Percentiles rank a stretch among this genome's conserved stretches.
Conservation (phyloP, 164 flowering plant species). For the Liquidambar formosana region DNA sequence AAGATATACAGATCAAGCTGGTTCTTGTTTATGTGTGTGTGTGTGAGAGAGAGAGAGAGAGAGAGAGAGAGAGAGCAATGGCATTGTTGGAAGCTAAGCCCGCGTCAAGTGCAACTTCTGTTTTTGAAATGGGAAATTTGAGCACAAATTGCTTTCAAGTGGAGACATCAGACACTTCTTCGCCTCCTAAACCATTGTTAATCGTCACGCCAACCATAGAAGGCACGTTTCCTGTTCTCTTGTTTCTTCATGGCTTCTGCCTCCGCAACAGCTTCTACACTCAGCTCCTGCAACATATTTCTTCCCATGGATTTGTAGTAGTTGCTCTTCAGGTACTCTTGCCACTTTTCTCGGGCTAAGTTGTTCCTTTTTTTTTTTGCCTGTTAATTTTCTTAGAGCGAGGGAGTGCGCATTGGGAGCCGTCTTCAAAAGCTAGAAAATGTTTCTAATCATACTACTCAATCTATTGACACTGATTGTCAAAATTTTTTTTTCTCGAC, state of each 20-base stretch:
- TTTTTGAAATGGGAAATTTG: background rate
- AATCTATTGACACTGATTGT: no score
- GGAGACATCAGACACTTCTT: constrained; percentile 12
- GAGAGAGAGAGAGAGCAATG: constrained; percentile 1
- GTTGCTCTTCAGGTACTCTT: constrained; percentile 40
- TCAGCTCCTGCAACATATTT: constrained; percentile 22
- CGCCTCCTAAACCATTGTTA: constrained; percentile 29
- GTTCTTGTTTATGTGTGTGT: no score
- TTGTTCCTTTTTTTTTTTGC: no score
- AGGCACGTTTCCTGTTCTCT: constrained; percentile 27
- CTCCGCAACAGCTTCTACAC: constrained; percentile 24
- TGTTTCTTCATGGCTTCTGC: constrained; percentile 33
- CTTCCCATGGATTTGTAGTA: constrained; percentile 39
- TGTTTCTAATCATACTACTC: no score
- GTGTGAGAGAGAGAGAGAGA: background rate
- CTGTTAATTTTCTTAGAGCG: no score
- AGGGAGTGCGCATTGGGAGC: no score
- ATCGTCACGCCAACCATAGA: constrained; percentile 19
- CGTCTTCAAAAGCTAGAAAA: no score
- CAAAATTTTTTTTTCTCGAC: no score
- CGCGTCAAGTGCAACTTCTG: background rate
- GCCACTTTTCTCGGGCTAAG: background rate
- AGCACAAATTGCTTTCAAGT: background rate
- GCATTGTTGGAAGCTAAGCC: background rate
- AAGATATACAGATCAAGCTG: no score